Conservation (phyloP, 352 stramenopile genomes). For the Phytophthora cryptogea region DNA sequence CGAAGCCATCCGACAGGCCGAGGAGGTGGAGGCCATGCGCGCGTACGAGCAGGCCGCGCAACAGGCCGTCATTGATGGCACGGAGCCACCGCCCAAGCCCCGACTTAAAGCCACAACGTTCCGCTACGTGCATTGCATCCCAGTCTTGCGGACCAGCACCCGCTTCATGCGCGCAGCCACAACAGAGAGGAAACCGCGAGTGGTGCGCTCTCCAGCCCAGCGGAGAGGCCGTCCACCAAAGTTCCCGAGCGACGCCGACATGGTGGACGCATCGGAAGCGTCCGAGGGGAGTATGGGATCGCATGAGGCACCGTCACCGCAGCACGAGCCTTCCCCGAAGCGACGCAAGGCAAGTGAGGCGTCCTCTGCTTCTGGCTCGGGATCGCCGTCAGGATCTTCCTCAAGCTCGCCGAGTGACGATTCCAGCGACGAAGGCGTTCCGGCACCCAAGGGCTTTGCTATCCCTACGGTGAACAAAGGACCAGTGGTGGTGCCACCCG, state of each 20-base stretch:
- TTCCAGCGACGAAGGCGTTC: slow-evolving; percentile 22
- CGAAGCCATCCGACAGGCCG: slow-evolving; percentile 17
- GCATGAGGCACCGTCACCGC: slow-evolving; percentile 1
- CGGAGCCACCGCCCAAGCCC: slow-evolving; percentile 21
- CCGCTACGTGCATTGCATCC: slow-evolving; percentile 33
- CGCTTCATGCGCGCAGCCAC: slow-evolving; percentile 38
- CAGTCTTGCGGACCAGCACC: slow-evolving; percentile 29
- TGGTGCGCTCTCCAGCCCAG: slow-evolving; percentile 8
- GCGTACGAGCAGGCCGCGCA: slow-evolving; percentile 29
- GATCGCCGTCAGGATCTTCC: slow-evolving; percentile 15
- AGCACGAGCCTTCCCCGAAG: slow-evolving; percentile 12
- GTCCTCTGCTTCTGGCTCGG: slow-evolving; percentile 10
- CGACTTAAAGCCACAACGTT: slow-evolving; percentile 27
- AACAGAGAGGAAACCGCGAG: slow-evolving; percentile 27
- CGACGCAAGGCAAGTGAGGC: slow-evolving; percentile 17
- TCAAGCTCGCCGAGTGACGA: slow-evolving; percentile 20
- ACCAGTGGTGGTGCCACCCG: not conserved
- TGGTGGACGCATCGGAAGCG: slow-evolving; percentile 12
- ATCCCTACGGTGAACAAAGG: not conserved
- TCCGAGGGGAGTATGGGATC: slow-evolving; percentile 20
- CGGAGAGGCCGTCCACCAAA: slow-evolving; percentile 18
- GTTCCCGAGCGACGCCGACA: slow-evolving; percentile 4
- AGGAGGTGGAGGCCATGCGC: slow-evolving; percentile 23
- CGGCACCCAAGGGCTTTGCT: slow-evolving; percentile 11
- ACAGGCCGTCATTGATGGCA: slow-evolving; percentile 12